Conservation (phyloP, 345 rosid genomes). For the Citrus australasica region DNA sequence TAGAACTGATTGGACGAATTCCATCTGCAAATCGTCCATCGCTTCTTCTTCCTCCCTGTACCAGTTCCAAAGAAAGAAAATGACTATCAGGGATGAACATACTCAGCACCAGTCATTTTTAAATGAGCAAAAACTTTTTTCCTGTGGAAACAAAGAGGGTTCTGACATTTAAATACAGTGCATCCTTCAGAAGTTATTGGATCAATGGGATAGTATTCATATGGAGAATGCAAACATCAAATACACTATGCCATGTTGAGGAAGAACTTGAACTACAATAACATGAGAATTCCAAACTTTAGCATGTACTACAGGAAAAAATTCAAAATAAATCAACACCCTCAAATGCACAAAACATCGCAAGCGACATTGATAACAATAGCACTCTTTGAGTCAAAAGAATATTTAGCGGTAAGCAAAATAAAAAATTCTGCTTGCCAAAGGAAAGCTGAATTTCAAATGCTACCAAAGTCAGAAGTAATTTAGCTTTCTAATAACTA, state of each 20-base stretch:
- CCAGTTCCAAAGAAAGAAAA: conserved; percentile 19
- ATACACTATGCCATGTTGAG: not conserved
- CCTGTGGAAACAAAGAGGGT: not conserved
- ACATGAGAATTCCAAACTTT: not conserved
- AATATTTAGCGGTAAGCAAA: not conserved
- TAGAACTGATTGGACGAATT: conserved; percentile 85
- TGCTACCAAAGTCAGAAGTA: not conserved
- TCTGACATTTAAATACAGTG: not conserved
- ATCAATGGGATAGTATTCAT: conserved; percentile 3
- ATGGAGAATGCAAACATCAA: not conserved
- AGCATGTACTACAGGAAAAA: not conserved
- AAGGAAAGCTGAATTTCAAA: not conserved
- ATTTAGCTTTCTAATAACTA: not conserved
- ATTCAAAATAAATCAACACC: not conserved
- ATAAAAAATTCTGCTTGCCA: not conserved
- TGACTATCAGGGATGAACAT: not conserved
- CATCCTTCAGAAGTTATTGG: not conserved
- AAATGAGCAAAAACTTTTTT: not conserved
- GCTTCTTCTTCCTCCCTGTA: conserved; percentile 92
- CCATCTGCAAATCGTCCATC: conserved; percentile 82
- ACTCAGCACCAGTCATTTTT: conserved; percentile 7
- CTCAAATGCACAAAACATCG: not conserved
- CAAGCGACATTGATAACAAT: not conserved
- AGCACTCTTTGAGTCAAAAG: not conserved
- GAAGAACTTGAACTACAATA: not conserved